phyloP scores from a whole-genome alignment of 2,329 filamentous ascomycete species.

The Fusarium acutatum region DNA sequence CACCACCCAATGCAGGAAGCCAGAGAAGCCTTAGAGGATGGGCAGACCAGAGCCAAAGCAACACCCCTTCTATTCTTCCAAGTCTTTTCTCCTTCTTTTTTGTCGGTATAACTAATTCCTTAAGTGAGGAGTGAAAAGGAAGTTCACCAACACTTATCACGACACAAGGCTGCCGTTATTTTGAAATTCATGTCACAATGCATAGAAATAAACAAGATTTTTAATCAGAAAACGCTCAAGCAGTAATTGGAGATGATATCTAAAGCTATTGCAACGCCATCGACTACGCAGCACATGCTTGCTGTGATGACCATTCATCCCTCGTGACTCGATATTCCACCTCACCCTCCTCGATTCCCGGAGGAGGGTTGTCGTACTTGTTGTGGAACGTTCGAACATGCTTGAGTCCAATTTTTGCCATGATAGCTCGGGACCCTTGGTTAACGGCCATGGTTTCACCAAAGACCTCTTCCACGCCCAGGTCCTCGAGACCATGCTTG shows the following conservation, averaged over 20 bases:
- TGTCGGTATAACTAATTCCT: background rate
- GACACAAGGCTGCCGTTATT: background rate
- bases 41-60: background rate
- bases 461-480: constrained; percentile 35
- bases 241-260: background rate
- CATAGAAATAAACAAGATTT: background rate
- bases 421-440: constrained; percentile 37
- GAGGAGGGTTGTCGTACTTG: constrained; percentile 38
- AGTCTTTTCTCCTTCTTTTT: too few relatives aligned
- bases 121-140: background rate
- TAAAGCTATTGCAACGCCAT: background rate
- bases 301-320: constrained; percentile 30
- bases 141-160: background rate
- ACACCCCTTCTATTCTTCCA: background rate
- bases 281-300: constrained; percentile 6
- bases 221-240: background rate
- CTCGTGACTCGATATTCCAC: constrained; percentile 38
- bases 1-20: background rate
- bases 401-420: constrained; percentile 29
- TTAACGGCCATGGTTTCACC: constrained; percentile 46
- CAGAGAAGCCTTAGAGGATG: background rate
- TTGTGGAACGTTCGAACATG: constrained; percentile 37
- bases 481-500: constrained; percentile 42
- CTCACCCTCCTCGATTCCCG: constrained; percentile 40
- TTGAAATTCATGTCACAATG: constrained; percentile 7